These are phyloP conservation scores for Venturia asperata DNA, from an alignment of 2,329 filamentous ascomycete genomes.

Conservation along the genomic window DNA sequence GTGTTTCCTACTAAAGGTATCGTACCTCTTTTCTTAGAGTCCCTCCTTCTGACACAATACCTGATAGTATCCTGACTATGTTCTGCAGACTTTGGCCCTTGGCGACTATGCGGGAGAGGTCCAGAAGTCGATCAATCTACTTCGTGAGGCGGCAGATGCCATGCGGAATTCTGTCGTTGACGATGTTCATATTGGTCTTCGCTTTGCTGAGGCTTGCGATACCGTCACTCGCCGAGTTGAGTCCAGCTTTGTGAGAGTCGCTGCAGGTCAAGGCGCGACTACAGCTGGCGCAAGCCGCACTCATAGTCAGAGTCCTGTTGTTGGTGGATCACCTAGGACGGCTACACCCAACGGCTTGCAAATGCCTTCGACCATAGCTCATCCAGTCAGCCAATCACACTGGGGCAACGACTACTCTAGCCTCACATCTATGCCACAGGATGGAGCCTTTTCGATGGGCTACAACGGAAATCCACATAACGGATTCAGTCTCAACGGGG, in stretches of 20 bases:
- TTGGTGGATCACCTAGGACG: background rate
- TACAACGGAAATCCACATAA: background rate
- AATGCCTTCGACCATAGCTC: slow-evolving; percentile 1
- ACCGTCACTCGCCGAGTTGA: slow-evolving; percentile 67
- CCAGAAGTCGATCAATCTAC: slow-evolving; percentile 64
- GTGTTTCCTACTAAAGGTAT: slow-evolving; percentile 69
- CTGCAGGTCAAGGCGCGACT: slow-evolving; percentile 39
- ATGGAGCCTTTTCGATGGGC: background rate
- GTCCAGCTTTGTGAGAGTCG: slow-evolving; percentile 59
- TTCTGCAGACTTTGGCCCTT: slow-evolving; percentile 60
- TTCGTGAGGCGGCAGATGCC: slow-evolving; percentile 67
- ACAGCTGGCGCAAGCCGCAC: slow-evolving; percentile 31
- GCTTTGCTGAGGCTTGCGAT: slow-evolving; percentile 76
- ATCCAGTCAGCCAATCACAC: background rate
- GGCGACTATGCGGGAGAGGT: slow-evolving; percentile 74
- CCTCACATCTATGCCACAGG: slow-evolving; percentile 1
- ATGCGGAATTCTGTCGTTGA: slow-evolving; percentile 74
- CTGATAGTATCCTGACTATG: background rate
- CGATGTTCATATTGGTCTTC: slow-evolving; percentile 76
- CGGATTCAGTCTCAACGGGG: background rate
- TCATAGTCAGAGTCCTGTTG: background rate
- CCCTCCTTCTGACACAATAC: slow-evolving; percentile 1
- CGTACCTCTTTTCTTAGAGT: slow-evolving; percentile 19
- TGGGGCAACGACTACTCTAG: background rate
- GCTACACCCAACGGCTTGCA: background rate